Evolutionary conservation across 164 flowering plant genomes (phyloP).

Genomic region (Cinnamomum micranthum): DNA sequence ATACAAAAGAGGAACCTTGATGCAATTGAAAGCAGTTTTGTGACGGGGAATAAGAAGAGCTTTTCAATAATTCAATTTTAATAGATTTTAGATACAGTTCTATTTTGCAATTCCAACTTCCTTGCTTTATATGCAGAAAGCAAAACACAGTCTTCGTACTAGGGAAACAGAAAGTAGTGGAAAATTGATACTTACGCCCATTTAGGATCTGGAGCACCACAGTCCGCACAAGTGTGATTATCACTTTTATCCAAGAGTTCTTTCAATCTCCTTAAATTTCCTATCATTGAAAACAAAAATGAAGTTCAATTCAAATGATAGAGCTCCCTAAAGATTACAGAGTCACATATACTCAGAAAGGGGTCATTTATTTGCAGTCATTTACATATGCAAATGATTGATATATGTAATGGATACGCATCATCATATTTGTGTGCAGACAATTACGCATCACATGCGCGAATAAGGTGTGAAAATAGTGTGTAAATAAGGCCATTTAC

Average conservation of each 20-base stretch:
- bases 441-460: too few species aligned
- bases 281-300: conserved; percentile 25
- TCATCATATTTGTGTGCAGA: too few species aligned
- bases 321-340: too few species aligned
- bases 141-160: not conserved
- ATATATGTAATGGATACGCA: too few species aligned
- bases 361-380: too few species aligned
- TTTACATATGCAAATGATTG: too few species aligned
- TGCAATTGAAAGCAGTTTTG: not conserved
- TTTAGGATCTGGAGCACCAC: conserved; percentile 94
- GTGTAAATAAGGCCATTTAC: too few species aligned
- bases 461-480: too few species aligned
- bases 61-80: not conserved
- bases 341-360: too few species aligned
- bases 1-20: not conserved
- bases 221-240: conserved; percentile 90
- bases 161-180: not conserved
- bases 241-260: conserved; percentile 63
- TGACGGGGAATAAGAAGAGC: not conserved
- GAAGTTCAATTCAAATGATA: not conserved
- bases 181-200: conserved; percentile 83
- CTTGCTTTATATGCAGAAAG: not conserved
- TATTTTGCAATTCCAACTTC: not conserved
- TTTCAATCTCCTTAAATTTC: conserved; percentile 60
- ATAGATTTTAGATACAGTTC: not conserved